Evolutionary conservation across 768 basidiomycete species (phyloP).

Genomic region (Serendipita indica): DNA sequence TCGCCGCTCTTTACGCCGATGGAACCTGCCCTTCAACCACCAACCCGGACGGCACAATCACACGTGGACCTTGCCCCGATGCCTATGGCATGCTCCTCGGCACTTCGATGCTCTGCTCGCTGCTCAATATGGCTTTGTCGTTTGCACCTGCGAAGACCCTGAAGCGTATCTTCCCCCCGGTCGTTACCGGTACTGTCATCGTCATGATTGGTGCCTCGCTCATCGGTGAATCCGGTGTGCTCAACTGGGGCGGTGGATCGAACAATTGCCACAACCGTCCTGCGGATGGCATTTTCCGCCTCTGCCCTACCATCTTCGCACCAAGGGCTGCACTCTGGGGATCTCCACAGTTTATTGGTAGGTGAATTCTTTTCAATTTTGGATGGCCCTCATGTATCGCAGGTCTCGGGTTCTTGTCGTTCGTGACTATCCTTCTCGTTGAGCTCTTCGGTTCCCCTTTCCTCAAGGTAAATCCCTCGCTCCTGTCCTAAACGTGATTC

Average conservation of each 20-base stretch:
- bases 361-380: neutral
- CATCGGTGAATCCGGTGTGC: conserved; percentile 56
- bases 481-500: conserved; percentile 10
- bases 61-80: conserved; percentile 52
- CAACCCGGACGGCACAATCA: conserved; percentile 42
- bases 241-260: conserved; percentile 75
- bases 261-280: conserved; percentile 54
- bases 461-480: conserved; percentile 52
- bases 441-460: conserved; percentile 79
- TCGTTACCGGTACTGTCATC: conserved; percentile 70
- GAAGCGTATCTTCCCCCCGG: conserved; percentile 59
- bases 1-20: conserved; percentile 59
- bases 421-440: conserved; percentile 57
- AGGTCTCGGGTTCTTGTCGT: conserved; percentile 69
- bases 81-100: conserved; percentile 69
- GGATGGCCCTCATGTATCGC: neutral
- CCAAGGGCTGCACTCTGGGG: conserved; percentile 68
- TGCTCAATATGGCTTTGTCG: conserved; percentile 65
- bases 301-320: conserved; percentile 59
- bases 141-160: conserved; percentile 54
- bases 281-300: conserved; percentile 44
- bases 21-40: conserved; percentile 57
- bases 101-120: conserved; percentile 60
- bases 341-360: conserved; percentile 59
- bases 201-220: conserved; percentile 68